Evolutionary conservation across 441 rosid species (phyloP), one percentile per base, ranked within the genome.

Genomic region (Pelargonium hybrid): DNA sequence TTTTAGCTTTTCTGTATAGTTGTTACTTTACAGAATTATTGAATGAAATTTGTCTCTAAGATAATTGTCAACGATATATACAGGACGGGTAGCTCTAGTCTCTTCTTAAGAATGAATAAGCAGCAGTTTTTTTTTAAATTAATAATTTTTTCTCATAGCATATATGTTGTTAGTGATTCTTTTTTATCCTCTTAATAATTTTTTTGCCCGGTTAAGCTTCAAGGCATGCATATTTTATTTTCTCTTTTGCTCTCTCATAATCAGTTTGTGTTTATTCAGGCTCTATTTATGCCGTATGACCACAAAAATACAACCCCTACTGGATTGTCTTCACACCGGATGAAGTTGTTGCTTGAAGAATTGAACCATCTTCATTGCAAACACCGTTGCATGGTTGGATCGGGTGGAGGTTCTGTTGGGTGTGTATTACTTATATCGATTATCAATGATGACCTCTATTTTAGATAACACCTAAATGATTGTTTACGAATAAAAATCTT

Each of bases 361-460:
- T 75, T 95, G 69, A 90, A 92, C 76, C 81, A 78, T 71, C 78
- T 74, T 48, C 97, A 91, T 77, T 93, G 92, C 84, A 87, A 86
- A 18, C 81, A 83, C 39, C 97, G 77, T 62, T 95, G 99, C 86
- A 84, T 90, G 89, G 83, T 88, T 73, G 99, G 98, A 41, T 90
- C 95, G 0, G 99, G 99, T 1, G 99, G 99, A 74, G 99, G 98
- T 77, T 95, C 99, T 74, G 99, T 94, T 69, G 99, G 99, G 99
- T 94, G 65, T 76, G 97, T 87, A 43, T 75, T 71, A 21, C 73
- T 66, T 72, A 18, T 67, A 43, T 69, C 56, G 37, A 67, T 26
- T 71, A 76, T 18, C 67, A 67, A 14, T 68, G 34, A 45, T 69
- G 48, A 26, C 56, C 47, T 31, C 48, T 29, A 17, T 5, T 65